phyloP scores from a whole-genome alignment of 768 basidiomycete species.

The Calocybe indica region DNA sequence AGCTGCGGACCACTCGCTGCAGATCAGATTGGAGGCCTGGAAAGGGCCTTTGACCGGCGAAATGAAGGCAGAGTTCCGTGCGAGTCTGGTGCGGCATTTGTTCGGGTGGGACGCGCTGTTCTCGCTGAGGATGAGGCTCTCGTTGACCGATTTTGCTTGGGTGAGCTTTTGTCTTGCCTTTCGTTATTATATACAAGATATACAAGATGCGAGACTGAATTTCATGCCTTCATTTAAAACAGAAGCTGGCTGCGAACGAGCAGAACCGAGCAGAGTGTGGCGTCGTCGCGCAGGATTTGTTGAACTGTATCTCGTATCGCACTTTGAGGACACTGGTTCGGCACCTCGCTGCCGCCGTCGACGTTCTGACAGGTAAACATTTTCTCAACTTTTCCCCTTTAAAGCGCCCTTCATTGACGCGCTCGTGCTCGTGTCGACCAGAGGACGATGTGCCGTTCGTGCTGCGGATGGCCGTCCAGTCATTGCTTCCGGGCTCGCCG shows the following conservation, averaged over 20 bases:
- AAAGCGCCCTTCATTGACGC: conserved; percentile 5
- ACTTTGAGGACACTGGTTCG: conserved; percentile 50
- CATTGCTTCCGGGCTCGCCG: conserved; percentile 44
- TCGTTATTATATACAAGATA: neutral
- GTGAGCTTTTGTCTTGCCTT: conserved; percentile 17
- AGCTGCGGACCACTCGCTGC: too few species aligned
- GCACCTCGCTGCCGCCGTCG: conserved; percentile 43
- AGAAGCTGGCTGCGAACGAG: conserved; percentile 45
- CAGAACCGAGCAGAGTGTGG: conserved; percentile 42
- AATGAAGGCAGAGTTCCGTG: conserved; percentile 39
- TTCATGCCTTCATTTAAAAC: neutral
- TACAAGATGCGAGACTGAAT: neutral
- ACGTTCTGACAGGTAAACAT: conserved; percentile 38
- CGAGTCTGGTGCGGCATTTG: conserved; percentile 47
- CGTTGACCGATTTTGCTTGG: conserved; percentile 46
- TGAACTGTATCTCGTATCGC: conserved; percentile 47
- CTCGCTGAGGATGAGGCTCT: conserved; percentile 50
- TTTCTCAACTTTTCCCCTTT: conserved; percentile 2
- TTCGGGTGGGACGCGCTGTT: conserved; percentile 56
- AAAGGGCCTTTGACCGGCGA: too few species aligned
- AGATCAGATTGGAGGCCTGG: too few species aligned
- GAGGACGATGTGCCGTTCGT: conserved; percentile 64
- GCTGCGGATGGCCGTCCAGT: conserved; percentile 53
- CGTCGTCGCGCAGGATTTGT: conserved; percentile 41
- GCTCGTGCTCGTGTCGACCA: conserved; percentile 15